Evolutionary conservation across 345 rosid species (phyloP).

Genomic region (Eucalyptus viminalis): DNA sequence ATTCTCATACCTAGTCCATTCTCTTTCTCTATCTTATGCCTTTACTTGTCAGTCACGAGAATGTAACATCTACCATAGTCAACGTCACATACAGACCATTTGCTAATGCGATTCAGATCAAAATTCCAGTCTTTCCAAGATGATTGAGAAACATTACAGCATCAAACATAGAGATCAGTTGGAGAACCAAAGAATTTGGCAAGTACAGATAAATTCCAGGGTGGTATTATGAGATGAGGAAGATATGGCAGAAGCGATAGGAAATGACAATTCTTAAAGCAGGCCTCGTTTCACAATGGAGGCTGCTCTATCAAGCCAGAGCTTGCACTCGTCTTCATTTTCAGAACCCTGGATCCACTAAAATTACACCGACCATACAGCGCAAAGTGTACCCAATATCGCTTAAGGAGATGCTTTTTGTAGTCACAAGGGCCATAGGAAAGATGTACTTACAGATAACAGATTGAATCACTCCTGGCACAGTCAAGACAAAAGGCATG

Average conservation of each 20-base stretch:
- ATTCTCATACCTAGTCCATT: not conserved
- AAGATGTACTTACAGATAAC: constrained; percentile 70
- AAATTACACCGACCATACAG: not conserved
- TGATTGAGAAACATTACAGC: not conserved
- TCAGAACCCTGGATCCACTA: not conserved
- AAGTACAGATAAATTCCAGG: not conserved
- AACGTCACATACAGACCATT: not conserved
- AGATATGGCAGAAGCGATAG: not conserved
- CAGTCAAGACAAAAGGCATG: constrained; percentile 94
- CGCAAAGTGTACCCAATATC: not conserved
- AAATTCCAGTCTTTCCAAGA: not conserved
- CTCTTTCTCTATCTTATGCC: not conserved
- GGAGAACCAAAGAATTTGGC: not conserved
- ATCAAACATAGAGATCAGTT: not conserved
- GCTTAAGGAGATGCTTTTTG: not conserved
- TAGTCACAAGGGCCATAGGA: not conserved
- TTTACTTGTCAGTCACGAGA: not conserved
- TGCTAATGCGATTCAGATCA: not conserved
- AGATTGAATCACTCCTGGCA: constrained; percentile 88
- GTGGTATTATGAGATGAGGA: not conserved
- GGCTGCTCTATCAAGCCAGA: not conserved
- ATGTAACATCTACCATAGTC: not conserved
- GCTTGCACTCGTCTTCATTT: not conserved
- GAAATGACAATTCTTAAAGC: not conserved
- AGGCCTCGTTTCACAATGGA: not conserved